Evolutionary conservation across 345 rosid species (phyloP).

Genomic region (Bretschneidera sinensis): DNA sequence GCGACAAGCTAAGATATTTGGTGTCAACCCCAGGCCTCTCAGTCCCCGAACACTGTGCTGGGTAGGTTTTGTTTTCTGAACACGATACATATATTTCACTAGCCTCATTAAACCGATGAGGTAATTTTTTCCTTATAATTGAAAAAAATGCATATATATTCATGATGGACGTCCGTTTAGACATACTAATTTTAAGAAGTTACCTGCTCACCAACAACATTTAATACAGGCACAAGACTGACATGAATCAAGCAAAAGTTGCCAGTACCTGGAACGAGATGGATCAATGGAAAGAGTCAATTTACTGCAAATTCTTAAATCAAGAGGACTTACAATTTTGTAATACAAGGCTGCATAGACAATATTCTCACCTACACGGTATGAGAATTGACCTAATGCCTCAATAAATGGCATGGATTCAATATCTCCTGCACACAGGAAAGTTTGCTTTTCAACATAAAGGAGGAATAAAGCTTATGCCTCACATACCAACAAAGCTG

Average conservation of each 20-base stretch:
- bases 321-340: not conserved
- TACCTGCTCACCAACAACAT: slow-evolving; percentile 98
- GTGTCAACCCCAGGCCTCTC: slow-evolving; percentile 83
- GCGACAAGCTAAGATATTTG: slow-evolving; percentile 88
- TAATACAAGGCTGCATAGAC: slow-evolving; percentile 1
- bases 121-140: not conserved
- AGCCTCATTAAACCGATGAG: not conserved
- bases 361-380: slow-evolving; percentile 73
- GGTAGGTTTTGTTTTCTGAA: slow-evolving; percentile 97
- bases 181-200: not conserved
- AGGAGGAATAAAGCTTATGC: not conserved
- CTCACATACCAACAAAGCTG: slow-evolving; percentile 11
- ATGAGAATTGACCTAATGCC: slow-evolving; percentile 94
- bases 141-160: too few relatives aligned
- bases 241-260: slow-evolving; percentile 97
- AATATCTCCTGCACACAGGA: slow-evolving; percentile 71
- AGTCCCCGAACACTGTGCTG: slow-evolving; percentile 90
- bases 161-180: not conserved
- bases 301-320: not conserved
- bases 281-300: slow-evolving; percentile 1
- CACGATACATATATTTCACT: not conserved
- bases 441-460: slow-evolving; percentile 3
- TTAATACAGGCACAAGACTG: slow-evolving; percentile 95
- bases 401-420: slow-evolving; percentile 98
- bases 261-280: slow-evolving; percentile 53